phyloP scores from a whole-genome alignment of 1,139 yeast genomes.

The Ogataea hybrid region DNA sequence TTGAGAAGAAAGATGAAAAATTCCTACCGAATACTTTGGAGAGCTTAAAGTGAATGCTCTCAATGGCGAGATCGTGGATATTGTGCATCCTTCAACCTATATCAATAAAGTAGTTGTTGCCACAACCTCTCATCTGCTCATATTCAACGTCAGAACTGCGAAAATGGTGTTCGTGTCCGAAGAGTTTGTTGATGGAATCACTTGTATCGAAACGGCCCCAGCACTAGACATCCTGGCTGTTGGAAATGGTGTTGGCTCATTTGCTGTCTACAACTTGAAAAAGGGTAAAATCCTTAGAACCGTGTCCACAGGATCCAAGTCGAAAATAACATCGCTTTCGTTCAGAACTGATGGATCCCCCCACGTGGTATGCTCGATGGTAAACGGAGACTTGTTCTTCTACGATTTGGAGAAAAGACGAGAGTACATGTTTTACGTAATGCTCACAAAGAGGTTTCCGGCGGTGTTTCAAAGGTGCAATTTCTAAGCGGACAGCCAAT shows the following conservation, averaged over 20 bases:
- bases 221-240: conserved; percentile 80
- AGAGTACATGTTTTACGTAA: conserved; percentile 73
- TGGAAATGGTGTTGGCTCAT: conserved; percentile 70
- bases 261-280: conserved; percentile 64
- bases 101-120: conserved; percentile 85
- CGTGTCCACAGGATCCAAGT: conserved; percentile 52
- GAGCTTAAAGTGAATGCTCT: conserved; percentile 54
- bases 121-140: conserved; percentile 52
- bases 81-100: conserved; percentile 88
- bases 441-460: conserved; percentile 71
- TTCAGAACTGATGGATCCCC: conserved; percentile 92
- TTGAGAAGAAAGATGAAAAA: conserved; percentile 52
- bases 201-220: conserved; percentile 79
- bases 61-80: conserved; percentile 67
- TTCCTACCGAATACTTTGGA: conserved; percentile 66
- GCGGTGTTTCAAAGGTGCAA: conserved; percentile 75
- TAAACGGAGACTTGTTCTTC: conserved; percentile 79
- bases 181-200: conserved; percentile 49
- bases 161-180: conserved; percentile 63
- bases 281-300: conserved; percentile 61
- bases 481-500: conserved; percentile 93
- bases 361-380: conserved; percentile 77
- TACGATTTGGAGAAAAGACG: conserved; percentile 74
- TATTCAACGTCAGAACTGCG: conserved; percentile 77
- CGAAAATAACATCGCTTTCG: conserved; percentile 66